Base-by-base conservation (phyloP, 1,284 basidiomycete species). In the Irpex lacteus region DNA sequence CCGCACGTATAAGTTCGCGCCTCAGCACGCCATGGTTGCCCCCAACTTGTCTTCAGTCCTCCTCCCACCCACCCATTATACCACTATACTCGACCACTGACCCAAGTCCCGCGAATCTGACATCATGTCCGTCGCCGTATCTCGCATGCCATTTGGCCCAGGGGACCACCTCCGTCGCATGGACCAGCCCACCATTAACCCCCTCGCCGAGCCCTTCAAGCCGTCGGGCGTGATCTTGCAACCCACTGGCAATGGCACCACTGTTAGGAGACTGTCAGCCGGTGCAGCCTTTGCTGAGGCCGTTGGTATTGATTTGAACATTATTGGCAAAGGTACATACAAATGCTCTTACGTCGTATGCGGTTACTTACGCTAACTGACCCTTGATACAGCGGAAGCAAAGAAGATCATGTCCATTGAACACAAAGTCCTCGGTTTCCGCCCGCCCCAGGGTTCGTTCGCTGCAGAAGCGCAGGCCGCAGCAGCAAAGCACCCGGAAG, bases 381-480 rank as follows among this genome's bases (percentile, higher is more conserved):
- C 19, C 60, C 32, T 53, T 38, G 34, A 13, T 26, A 3, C 64
- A 73, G 72, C 67, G 18, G 76, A 78, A 50, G 76, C 77, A 4
- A 66, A 73, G 19, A 76, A 74, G 64, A 69, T 78, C 59, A 78
- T 78, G 75, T 76, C 75, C 6, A 71, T 72, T 47, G 77, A 78
- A 64, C 77, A 78, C 69, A 77, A 77, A 62, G 73, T 76, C 3
- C 71, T 78, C 32, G 76, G 77, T 5, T 77, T 76, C 69, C 74
- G 77, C 9, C 77, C 77, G 7, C 77, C 76, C 21, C 72, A 72
- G 15, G 76, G 74, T 26, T 77, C 76, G 38, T 72, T 78, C 18
- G 77, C 77, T 49, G 76, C 77, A 13, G 74, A 78, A 62, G 76
- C 76, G 19, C 77, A 78, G 64, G 72, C 74, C 11, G 73, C 76